Conservation (phyloP, 2,329 filamentous ascomycete species). For the Monosporascus ibericus region DNA sequence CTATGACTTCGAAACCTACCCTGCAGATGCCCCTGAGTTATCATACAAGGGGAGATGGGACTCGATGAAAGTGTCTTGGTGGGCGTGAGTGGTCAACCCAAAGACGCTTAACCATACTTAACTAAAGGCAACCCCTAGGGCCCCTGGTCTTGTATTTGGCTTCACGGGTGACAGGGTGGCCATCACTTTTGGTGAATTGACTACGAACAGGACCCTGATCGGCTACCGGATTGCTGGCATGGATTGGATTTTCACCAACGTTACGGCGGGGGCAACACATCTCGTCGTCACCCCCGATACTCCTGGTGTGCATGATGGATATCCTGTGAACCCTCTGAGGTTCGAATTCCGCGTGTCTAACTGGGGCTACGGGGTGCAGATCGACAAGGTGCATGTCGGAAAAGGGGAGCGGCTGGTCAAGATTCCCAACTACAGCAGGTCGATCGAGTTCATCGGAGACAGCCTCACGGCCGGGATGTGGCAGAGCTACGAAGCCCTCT, state of each 20-base stretch:
- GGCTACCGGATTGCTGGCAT: slow-evolving; percentile 52
- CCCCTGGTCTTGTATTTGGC: slow-evolving; percentile 48
- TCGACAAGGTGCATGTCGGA: slow-evolving; percentile 44
- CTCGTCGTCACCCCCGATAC: slow-evolving; percentile 44
- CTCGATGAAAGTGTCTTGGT: slow-evolving; percentile 53
- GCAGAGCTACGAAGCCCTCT: slow-evolving; percentile 51
- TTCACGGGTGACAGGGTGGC: slow-evolving; percentile 49
- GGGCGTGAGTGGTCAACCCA: slow-evolving; percentile 39
- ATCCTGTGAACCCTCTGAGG: slow-evolving; percentile 36
- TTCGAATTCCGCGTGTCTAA: slow-evolving; percentile 57
- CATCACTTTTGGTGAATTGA: slow-evolving; percentile 47
- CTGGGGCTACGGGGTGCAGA: slow-evolving; percentile 54
- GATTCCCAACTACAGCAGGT: slow-evolving; percentile 27
- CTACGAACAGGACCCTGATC: slow-evolving; percentile 43
- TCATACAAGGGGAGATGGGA: slow-evolving; percentile 60
- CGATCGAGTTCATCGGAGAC: slow-evolving; percentile 38
- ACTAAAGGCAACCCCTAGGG: slow-evolving; percentile 23
- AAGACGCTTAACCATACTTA: too few relatives aligned
- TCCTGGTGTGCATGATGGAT: slow-evolving; percentile 36
- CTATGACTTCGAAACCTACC: slow-evolving; percentile 37
- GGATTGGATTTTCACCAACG: slow-evolving; percentile 57
- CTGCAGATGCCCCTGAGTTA: slow-evolving; percentile 45
- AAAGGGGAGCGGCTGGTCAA: slow-evolving; percentile 38
- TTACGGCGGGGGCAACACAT: slow-evolving; percentile 50
- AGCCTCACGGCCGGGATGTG: slow-evolving; percentile 51